Evolutionary conservation across 1,284 basidiomycete species (phyloP), one percentile per base, ranked within the genome.

Genomic region (Ganoderma leucocontextum): DNA sequence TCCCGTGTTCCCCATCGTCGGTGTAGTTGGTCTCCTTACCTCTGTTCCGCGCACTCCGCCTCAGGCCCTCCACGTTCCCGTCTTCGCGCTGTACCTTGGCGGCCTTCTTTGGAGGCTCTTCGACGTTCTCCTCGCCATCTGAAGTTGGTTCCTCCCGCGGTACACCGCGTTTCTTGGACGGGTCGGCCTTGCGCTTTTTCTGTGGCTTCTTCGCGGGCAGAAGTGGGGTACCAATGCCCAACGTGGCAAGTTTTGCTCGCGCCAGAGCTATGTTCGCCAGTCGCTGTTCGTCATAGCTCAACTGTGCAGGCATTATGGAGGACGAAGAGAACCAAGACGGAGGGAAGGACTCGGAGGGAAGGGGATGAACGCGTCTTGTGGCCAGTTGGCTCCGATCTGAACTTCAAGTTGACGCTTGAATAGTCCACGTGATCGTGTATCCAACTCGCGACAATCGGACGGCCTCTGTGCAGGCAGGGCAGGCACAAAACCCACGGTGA

Each of bases 11-110:
- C 1, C 74, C 74, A 39, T 80, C 78, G 29, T 79, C 79, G 2
- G 78, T 84, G 76, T 92, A 89, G 77, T 90, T 82, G 3, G 87
- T 76, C n/a, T 74, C 80, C 75, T 89, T 90, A 1, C 87, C 88
- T 3, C 84, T 81, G 71, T 89, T 89, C 61, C 93, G 84, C 47
- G 85, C 81, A 75, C 92, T 94, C 63, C 93, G 83, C 39, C 93
- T 86, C 62, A 84, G 72, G 10, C 82, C 76, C 4, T 67, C 53
- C 19, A 55, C 66, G 25, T 68, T 70, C 9, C 62, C 74, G 15
- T 57, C 62, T 4, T 57, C 67, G 12, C 60, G 53, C 22, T 61
- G 62, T 2, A 69, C 67, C 36, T 70, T 74, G 7, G 66, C 49
- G 5, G 66, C 52, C 66, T 79, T 73, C 49, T 60, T 72, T 0